phyloP scores from a whole-genome alignment of 179 eudicot genomes.

The Beta macrorhiza region DNA sequence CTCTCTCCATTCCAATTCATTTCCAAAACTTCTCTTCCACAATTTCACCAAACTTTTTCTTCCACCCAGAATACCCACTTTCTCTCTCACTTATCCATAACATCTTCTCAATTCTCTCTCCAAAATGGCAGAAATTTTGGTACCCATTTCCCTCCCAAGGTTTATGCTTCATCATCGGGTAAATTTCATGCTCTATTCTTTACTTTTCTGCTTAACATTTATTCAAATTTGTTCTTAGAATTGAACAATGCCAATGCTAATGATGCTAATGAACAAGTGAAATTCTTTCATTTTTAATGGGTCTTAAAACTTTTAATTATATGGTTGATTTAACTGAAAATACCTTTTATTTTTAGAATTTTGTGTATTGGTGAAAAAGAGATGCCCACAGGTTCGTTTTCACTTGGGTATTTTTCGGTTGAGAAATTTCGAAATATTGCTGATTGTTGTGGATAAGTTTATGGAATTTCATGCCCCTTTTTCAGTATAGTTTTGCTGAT shows the following conservation, averaged over 20 bases:
- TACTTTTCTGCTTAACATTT: not conserved
- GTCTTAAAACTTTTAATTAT: too few relatives aligned
- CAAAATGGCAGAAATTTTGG: slow-evolving; percentile 26
- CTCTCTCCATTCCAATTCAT: slow-evolving; percentile 7
- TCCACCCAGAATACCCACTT: slow-evolving; percentile 1
- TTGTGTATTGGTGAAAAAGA: too few relatives aligned
- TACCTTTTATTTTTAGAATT: not conserved
- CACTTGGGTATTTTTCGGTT: too few relatives aligned
- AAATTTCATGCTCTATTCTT: slow-evolving; percentile 12
- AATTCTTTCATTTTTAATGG: not conserved
- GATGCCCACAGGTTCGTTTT: too few relatives aligned
- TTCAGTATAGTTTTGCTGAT: too few relatives aligned
- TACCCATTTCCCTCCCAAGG: slow-evolving; percentile 40
- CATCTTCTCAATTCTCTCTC: slow-evolving; percentile 14
- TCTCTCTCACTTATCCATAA: slow-evolving; percentile 22
- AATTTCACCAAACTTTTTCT: not conserved
- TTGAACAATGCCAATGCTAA: not conserved
- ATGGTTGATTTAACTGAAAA: too few relatives aligned
- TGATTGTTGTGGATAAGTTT: too few relatives aligned
- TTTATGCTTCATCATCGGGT: slow-evolving; percentile 65
- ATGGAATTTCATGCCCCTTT: too few relatives aligned
- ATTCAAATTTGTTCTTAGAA: not conserved
- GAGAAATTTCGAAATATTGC: too few relatives aligned
- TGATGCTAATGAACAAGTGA: not conserved
- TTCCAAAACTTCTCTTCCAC: slow-evolving; percentile 14